phyloP scores from a whole-genome alignment of 2,329 filamentous ascomycete species.

The Aaosphaeria pasadenensis region DNA sequence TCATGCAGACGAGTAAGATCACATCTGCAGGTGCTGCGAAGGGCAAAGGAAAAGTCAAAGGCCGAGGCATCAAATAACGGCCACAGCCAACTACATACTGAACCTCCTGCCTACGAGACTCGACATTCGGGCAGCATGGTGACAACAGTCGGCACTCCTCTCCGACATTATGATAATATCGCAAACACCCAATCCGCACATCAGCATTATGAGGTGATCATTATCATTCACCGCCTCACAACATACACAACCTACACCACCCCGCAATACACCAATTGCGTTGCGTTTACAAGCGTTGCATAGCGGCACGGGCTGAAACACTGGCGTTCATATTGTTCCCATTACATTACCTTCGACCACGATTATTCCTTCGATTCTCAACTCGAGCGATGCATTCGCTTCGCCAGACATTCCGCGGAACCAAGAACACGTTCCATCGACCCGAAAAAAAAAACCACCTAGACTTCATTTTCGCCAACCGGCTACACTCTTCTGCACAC shows the following conservation, averaged over 20 bases:
- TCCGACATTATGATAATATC: conserved; percentile 26
- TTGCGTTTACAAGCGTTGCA: conserved; percentile 36
- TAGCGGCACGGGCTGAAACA: conserved; percentile 18
- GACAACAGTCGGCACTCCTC: conserved; percentile 20
- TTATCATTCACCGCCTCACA: conserved; percentile 29
- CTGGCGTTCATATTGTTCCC: no score
- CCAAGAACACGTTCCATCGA: no score
- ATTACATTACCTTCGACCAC: no score
- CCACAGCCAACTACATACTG: conserved; percentile 15
- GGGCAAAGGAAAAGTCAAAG: conserved; percentile 45
- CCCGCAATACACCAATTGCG: conserved; percentile 14
- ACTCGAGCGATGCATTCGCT: no score
- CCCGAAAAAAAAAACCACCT: no score
- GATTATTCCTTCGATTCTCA: no score
- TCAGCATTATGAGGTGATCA: conserved; percentile 29
- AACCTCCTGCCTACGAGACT: conserved; percentile 8
- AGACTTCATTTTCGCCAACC: background rate
- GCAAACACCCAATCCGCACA: conserved; percentile 26
- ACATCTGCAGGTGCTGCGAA: conserved; percentile 52
- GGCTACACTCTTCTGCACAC: background rate
- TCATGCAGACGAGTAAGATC: conserved; percentile 74
- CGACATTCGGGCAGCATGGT: conserved; percentile 4
- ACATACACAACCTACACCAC: conserved; percentile 10
- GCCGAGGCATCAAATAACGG: conserved; percentile 36
- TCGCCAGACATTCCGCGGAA: no score